These are phyloP conservation scores for Pleurozium schreberi DNA, from an alignment of 225 moss, liverwort and hornwort species.

Conservation along the genomic window DNA sequence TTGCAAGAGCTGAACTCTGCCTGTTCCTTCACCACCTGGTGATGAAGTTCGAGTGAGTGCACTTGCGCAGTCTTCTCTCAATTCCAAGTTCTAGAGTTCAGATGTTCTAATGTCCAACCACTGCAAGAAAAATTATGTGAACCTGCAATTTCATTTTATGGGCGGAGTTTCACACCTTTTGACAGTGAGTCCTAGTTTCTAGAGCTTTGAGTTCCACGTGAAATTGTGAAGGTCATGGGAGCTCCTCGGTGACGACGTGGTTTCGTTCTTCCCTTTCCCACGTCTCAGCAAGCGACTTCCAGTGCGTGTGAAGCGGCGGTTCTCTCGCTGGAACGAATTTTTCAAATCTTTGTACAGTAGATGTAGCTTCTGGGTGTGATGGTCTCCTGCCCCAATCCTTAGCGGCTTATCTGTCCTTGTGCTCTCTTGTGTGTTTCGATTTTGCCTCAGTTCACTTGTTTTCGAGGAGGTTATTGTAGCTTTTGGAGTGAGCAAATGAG, in stretches of 20 bases:
- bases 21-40: conserved; percentile 41
- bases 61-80: neutral
- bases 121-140: neutral
- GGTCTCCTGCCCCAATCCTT: neutral
- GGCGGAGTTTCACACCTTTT: neutral
- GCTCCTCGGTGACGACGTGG: conserved; percentile 23
- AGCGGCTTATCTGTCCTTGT: neutral
- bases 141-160: neutral
- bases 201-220: neutral
- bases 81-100: neutral
- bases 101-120: neutral
- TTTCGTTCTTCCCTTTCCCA: conserved; percentile 38
- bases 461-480: neutral
- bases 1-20: conserved; percentile 40
- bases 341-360: neutral
- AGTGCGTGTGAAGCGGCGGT: conserved; percentile 19
- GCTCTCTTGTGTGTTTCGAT: neutral
- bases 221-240: conserved; percentile 33
- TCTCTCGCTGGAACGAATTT: too few species aligned
- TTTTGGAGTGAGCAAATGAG: conserved; percentile 5
- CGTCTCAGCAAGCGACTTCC: conserved; percentile 41
- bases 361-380: neutral
- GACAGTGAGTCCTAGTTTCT: neutral
- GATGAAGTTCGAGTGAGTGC: conserved; percentile 43
- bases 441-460: neutral